Conservation (phyloP, 768 basidiomycete species). For the Psilocybe subaeruginosa region DNA sequence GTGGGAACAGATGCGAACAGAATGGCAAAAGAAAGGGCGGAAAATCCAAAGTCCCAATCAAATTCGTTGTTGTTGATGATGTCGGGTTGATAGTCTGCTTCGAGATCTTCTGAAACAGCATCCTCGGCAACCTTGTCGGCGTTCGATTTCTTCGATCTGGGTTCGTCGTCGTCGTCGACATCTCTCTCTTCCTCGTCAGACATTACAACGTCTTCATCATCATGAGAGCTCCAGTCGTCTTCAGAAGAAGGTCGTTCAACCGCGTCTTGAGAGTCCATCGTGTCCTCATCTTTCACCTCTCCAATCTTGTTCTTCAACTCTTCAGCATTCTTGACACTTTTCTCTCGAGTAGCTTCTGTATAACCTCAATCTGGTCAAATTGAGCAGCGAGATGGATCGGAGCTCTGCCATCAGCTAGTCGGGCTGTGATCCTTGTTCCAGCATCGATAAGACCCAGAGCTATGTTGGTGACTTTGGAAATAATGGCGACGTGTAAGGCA, state of each 20-base stretch:
- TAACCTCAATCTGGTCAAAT: conserved; percentile 40
- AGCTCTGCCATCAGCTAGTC: conserved; percentile 59
- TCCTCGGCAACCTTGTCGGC: not conserved
- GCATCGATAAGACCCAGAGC: conserved; percentile 55
- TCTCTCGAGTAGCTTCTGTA: conserved; percentile 54
- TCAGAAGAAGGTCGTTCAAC: conserved; percentile 43
- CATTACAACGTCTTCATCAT: conserved; percentile 35
- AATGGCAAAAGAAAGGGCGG: conserved; percentile 54
- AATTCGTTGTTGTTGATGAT: conserved; percentile 54
- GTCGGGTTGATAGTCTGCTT: conserved; percentile 31
- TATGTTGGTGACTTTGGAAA: conserved; percentile 47
- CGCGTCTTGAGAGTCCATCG: conserved; percentile 27
- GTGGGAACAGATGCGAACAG: conserved; percentile 46
- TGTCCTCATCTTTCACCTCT: conserved; percentile 27
- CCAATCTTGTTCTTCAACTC: conserved; percentile 27
- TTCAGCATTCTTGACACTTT: conserved; percentile 43
- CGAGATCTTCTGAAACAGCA: conserved; percentile 13
- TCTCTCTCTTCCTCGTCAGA: conserved; percentile 29
- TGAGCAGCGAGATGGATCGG: conserved; percentile 62
- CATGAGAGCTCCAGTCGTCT: conserved; percentile 53
- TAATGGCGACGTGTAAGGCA: conserved; percentile 57
- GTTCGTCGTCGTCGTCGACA: conserved; percentile 27
- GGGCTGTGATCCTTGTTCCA: conserved; percentile 56
- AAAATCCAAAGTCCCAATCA: conserved; percentile 64
- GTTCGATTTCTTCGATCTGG: conserved; percentile 11